Base-by-base conservation (phyloP, 768 basidiomycete genomes). In the Suillus spraguei region DNA sequence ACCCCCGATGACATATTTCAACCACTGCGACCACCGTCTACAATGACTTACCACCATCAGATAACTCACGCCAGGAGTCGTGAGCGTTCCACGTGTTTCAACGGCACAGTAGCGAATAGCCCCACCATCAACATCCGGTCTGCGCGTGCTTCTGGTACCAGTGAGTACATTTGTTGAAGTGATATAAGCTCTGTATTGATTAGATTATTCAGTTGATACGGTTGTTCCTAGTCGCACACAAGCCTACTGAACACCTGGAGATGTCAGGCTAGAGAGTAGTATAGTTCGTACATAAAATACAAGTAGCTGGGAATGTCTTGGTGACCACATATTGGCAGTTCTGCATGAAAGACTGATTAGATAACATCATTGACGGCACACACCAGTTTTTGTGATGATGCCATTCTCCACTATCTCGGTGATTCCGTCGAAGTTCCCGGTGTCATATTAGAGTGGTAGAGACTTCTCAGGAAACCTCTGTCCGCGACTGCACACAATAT, bases 301-400 rank as follows among this genome's bases (percentile, higher is more conserved):
- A 28, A 28, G 28, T 28, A 28, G 28, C 28, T 28, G 28, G 2
- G 4, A 28, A 28, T 28, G 28, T 28, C 28, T 28, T 28, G 28
- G 14, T 6, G 53, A 14, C n/a, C 7, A 11, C 22, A 8, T 22
- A 20, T 35, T 53, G 20, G 17, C 10, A 20, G 20, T 5, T 53
- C 11, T 35, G 17, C 20, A 13, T 13, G 17, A 33, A 20, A 35
- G 0, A 53, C n/a, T 10, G 20, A 53, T 7, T 53, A 33, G 16
- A 16, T 33, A 38, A 33, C 11, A 11, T 38, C 38, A 24, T 8
- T 33, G 24, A 54, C 20, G 20, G 2, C 53, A 42, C 62, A 41
- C 35, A 62, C 65, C 75, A 63, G 66, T 72, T 39, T 67, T 69
- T 16, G 72, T 76, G 44, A 71, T 24, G 35, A 71, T 70, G 4